Evolutionary conservation across 1,284 basidiomycete species (phyloP), one percentile per base, ranked within the genome.

Genomic region (Peniophora sp.): DNA sequence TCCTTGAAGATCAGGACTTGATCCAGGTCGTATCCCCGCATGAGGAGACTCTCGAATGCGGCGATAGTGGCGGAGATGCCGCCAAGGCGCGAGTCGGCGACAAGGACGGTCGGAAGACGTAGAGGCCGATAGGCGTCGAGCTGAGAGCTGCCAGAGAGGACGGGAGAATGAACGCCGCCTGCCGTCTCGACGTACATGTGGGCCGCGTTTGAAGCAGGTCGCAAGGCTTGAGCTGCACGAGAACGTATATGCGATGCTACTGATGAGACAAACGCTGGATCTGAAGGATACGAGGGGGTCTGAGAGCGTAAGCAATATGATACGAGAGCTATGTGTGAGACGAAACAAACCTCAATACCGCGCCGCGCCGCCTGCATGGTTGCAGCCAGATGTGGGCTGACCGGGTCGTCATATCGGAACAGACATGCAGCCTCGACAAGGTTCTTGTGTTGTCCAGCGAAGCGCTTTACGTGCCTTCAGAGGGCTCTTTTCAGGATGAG

Each of bases 21-120:
- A 49, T 95, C 91, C 55, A 99, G 74, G 46, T 85, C 83, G 70
- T 94, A 97, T 10, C 96, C 96, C 6, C 93, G 83, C n/a, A 97
- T 68, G 3, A 85, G 62, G 10, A 98, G 81, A 12, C 92, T 89
- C 64, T 99, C 96, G 69, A 93, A 98, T 0, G 96, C 84, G 1
- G 93, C 83, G 51, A 97, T 85, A 0, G 96, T 98, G 0, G 94
- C 89, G 15, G 92, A 96, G 55, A 98, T 98, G 1, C 96, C 96
- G 15, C 96, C 96, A 1, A 99, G 83, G 52, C 83, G 84, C 0
- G 89, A 82, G 50, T 96, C 92, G 0, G 92, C 95, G 37, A 99
- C 73, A 3, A 99, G 78, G 52, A 98, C 71, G 0, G 88, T 88
- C 0, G 96, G 96, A 2, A 97, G 76, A 54, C 90, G 90, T 24